Base-by-base conservation (phyloP, 352 stramenopile species). In the Phytopythium cucurbitacearum region DNA sequence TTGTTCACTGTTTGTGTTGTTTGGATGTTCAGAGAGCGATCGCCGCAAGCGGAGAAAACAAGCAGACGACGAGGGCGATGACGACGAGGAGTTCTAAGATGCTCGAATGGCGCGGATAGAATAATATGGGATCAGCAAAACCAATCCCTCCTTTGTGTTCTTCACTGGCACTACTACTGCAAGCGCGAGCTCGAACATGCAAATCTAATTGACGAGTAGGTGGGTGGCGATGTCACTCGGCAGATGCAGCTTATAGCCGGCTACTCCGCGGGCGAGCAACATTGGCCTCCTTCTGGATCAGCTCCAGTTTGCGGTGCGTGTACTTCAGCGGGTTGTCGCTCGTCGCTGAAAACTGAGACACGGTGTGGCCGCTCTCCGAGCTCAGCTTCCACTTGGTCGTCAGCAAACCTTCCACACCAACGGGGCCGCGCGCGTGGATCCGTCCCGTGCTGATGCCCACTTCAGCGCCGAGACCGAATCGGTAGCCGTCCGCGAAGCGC, bases 311-410 rank as follows among this genome's bases (percentile, higher is more conserved):
- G 61, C 82, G 85, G 67, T 91, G 81, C 47, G 81, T 94, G 71
- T 91, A 94, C 56, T 69, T 76, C 8, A 90, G 64, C 33, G 76
- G 67, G 40, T 69, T 60, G 15, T 68, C 54, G 48, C 44, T 69
- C 51, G 53, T 62, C 69, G 16, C 69, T 3, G 67, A 67, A 51
- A 93, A 95, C 55, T 89, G 77, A 36, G 80, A 65, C 7, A 91
- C 81, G 11, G 77, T 91, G 69, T 96, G 83, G 52, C 92, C 89
- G 11, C 83, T 80, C 59, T 87, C 81, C 15, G 73, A 87, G 43
- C 87, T 73, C 36, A 99, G 76, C 60, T 98, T 96, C 95, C 95
- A 99, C 73, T 99, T 99, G 38, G 94, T 98, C 12, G 95, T 99
- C 13, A 99, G 78, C 47, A 99, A 63, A 15, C 96, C 96, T 60